A percentile compares a stretch with the other conserved stretches of the same genome.
Conservation (phyloP, 495 filamentous ascomycete genomes). For the Penicillium robsamsonii region DNA sequence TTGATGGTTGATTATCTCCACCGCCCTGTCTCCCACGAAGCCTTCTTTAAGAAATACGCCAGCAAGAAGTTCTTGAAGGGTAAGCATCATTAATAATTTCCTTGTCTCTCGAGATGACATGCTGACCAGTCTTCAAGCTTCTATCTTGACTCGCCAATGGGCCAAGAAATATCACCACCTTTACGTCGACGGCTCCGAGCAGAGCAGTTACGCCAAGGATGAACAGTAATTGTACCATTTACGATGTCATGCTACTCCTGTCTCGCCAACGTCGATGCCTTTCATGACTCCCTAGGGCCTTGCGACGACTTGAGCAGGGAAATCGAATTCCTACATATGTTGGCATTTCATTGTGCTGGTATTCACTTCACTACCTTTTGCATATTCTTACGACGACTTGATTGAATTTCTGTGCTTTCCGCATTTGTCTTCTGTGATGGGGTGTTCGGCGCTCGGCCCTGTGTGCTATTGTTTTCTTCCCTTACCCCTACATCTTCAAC, state of each 20-base stretch:
- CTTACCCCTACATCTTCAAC: conserved; percentile 9
- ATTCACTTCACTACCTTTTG: conserved; percentile 40
- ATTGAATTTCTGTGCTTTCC: conserved; percentile 41
- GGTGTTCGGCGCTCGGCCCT: conserved; percentile 43
- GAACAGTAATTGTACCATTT: conserved; percentile 36
- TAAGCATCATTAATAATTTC: conserved; percentile 34
- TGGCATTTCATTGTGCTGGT: conserved; percentile 50
- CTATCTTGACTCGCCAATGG: conserved; percentile 88
- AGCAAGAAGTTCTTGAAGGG: conserved; percentile 98
- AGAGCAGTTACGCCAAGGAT: conserved; percentile 41
- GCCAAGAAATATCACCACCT: conserved; percentile 67
- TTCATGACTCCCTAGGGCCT: conserved; percentile 31
- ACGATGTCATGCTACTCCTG: conserved; percentile 33
- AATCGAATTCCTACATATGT: conserved; percentile 41
- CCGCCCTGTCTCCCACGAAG: conserved; percentile 84
- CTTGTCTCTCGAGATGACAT: background rate
- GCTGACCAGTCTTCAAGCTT: conserved; percentile 56
- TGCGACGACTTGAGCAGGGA: conserved; percentile 27
- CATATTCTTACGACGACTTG: conserved; percentile 49
- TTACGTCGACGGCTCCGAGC: conserved; percentile 44
- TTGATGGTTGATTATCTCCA: conserved; percentile 95
- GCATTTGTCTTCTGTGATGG: conserved; percentile 38
- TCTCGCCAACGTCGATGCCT: conserved; percentile 21
- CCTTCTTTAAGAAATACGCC: conserved; percentile 99
- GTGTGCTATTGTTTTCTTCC: conserved; percentile 18